phyloP scores from a whole-genome alignment of 1,284 basidiomycete species.

The Microbotryum intermedium region DNA sequence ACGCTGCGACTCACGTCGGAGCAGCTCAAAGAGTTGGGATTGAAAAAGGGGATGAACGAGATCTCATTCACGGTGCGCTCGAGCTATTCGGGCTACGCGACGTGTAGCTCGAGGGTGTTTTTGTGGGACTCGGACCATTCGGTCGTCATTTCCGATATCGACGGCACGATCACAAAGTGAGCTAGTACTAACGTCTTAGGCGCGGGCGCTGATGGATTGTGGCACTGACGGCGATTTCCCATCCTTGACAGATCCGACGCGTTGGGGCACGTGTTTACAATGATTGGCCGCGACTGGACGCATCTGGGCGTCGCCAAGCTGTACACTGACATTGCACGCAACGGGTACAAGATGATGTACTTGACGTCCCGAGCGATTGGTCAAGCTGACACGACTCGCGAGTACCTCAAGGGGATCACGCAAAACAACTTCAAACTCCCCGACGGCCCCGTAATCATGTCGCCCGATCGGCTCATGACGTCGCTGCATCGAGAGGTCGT shows the following conservation, averaged over 20 bases:
- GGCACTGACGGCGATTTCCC: not conserved
- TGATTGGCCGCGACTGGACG: constrained; percentile 99
- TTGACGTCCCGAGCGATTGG: constrained; percentile 96
- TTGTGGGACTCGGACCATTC: constrained; percentile 86
- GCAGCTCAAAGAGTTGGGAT: constrained; percentile 72
- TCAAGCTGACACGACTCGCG: constrained; percentile 92
- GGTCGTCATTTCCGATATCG: constrained; percentile 94
- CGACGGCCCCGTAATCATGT: constrained; percentile 98
- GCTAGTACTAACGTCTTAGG: constrained; percentile 29
- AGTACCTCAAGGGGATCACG: constrained; percentile 88
- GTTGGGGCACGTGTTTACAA: constrained; percentile 92
- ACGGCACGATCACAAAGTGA: constrained; percentile 97
- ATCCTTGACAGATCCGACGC: constrained; percentile 70
- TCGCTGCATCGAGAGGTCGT: constrained; percentile 87
- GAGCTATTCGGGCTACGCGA: constrained; percentile 75
- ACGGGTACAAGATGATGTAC: constrained; percentile 98
- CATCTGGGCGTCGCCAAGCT: constrained; percentile 96
- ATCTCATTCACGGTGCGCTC: constrained; percentile 82
- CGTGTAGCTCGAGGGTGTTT: constrained; percentile 88
- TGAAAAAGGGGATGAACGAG: constrained; percentile 81
- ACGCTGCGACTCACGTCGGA: constrained; percentile 78
- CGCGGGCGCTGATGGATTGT: not conserved
- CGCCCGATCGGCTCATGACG: constrained; percentile 89
- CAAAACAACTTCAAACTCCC: constrained; percentile 94
- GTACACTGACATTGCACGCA: constrained; percentile 88